phyloP scores from a whole-genome alignment of 768 basidiomycete genomes.

The Chalciporus pseudorubinellus region DNA sequence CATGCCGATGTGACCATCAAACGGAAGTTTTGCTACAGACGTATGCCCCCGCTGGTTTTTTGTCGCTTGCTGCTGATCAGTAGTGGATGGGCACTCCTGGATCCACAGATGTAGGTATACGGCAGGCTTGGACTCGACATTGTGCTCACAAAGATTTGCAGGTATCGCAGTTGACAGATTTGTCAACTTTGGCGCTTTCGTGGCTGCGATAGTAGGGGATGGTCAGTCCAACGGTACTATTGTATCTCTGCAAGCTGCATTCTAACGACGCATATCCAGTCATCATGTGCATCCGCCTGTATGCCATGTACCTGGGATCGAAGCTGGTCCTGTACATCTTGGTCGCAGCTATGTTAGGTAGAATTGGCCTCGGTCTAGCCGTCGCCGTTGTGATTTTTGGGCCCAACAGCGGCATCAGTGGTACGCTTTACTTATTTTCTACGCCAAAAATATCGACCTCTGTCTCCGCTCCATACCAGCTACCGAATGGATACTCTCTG shows the following conservation, averaged over 20 bases:
- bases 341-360: constrained; percentile 1
- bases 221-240: constrained; percentile 2
- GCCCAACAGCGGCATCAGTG: constrained; percentile 16
- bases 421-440: background rate
- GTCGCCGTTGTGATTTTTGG: constrained; percentile 10
- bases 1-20: background rate
- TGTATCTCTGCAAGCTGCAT: background rate
- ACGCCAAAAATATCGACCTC: background rate
- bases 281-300: constrained; percentile 20
- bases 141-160: background rate
- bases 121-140: background rate
- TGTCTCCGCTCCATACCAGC: constrained; percentile 1
- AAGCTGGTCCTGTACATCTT: constrained; percentile 8
- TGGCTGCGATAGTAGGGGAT: constrained; percentile 7
- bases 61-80: background rate
- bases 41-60: constrained; percentile 6
- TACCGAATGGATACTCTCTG: constrained; percentile 16
- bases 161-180: constrained; percentile 11
- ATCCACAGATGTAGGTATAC: constrained; percentile 11
- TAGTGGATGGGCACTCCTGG: background rate
- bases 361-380: constrained; percentile 9
- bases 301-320: constrained; percentile 22
- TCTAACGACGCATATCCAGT: background rate
- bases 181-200: constrained; percentile 14
- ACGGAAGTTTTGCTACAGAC: background rate